Conservation (phyloP, 192 early-diverging fungal genomes). For the Geranomyces variabilis region DNA sequence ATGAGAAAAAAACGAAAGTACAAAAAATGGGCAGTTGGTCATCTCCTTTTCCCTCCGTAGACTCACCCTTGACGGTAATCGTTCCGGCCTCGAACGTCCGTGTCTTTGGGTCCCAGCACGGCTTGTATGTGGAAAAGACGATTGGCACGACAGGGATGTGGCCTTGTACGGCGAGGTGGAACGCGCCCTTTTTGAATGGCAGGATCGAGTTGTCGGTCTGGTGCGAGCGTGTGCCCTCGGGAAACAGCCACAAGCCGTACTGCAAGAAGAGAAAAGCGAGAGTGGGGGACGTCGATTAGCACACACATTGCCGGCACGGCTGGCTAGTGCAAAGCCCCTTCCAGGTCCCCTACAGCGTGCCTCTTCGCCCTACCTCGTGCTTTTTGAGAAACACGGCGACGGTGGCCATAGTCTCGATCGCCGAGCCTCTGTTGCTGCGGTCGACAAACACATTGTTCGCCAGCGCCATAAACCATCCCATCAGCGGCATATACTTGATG, state of each 20-base stretch:
- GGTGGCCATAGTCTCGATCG: constrained; percentile 73
- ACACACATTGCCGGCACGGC: no score
- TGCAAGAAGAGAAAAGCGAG: constrained; percentile 5
- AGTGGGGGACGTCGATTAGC: no score
- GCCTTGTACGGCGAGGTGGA: constrained; percentile 87
- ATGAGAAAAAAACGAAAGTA: not conserved
- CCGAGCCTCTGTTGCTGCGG: constrained; percentile 76
- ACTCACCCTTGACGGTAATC: constrained; percentile 54
- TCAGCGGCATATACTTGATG: constrained; percentile 69
- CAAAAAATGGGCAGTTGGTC: not conserved
- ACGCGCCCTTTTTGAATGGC: constrained; percentile 97
- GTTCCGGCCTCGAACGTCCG: constrained; percentile 41
- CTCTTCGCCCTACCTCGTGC: constrained; percentile 73
- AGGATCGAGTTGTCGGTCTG: constrained; percentile 70
- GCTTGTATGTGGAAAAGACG: constrained; percentile 72
- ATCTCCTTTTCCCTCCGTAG: not conserved
- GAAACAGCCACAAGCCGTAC: constrained; percentile 80
- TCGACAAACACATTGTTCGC: constrained; percentile 87
- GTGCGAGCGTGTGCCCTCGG: constrained; percentile 87
- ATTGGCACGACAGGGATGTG: constrained; percentile 86
- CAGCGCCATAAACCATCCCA: constrained; percentile 78
- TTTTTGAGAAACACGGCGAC: constrained; percentile 76
- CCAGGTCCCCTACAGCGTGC: no score
- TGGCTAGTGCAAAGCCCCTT: no score
- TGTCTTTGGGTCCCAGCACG: constrained; percentile 37